Percentiles rank a stretch among this genome's conserved stretches.
Conservation (phyloP, 1,284 basidiomycete species). For the Cutaneotrichosporon curvatum region DNA sequence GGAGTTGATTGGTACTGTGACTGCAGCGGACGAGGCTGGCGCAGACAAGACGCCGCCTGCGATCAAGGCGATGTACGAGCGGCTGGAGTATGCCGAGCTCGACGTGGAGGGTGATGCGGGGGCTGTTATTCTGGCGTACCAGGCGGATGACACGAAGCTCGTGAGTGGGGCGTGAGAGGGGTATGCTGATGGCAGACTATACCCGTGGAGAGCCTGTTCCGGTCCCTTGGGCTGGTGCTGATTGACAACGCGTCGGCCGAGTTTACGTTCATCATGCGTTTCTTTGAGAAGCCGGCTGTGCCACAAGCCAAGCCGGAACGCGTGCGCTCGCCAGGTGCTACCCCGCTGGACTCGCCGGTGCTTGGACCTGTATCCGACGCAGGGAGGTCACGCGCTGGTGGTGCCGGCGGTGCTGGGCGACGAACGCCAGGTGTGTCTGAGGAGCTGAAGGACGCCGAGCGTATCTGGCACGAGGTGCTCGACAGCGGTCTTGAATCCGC, state of each 20-base stretch:
- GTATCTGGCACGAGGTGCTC: constrained; percentile 81
- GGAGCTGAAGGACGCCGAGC: constrained; percentile 41
- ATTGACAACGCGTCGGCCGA: constrained; percentile 89
- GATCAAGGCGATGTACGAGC: constrained; percentile 49
- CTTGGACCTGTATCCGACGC: constrained; percentile 29
- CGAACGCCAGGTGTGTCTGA: constrained; percentile 48
- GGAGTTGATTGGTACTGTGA: constrained; percentile 36
- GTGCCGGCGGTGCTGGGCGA: neutral
- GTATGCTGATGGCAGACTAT: constrained; percentile 57
- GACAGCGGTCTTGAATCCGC: constrained; percentile 79
- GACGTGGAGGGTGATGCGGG: constrained; percentile 57
- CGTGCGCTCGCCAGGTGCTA: constrained; percentile 14
- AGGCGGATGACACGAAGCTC: constrained; percentile 62
- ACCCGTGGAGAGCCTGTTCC: constrained; percentile 69
- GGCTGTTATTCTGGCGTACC: constrained; percentile 67
- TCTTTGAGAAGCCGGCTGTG: constrained; percentile 53
- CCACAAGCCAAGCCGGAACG: neutral
- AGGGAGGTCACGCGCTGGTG: constrained; percentile 14
- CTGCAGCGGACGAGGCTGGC: constrained; percentile 27
- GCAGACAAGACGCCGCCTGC: constrained; percentile 37
- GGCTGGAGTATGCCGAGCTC: constrained; percentile 61
- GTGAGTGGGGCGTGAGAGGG: neutral
- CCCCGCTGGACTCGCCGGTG: constrained; percentile 27
- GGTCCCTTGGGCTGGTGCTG: constrained; percentile 77
- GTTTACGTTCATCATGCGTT: constrained; percentile 74